Base-by-base conservation (phyloP, 2,329 filamentous ascomycete species). In the Arthroderma sp. region DNA sequence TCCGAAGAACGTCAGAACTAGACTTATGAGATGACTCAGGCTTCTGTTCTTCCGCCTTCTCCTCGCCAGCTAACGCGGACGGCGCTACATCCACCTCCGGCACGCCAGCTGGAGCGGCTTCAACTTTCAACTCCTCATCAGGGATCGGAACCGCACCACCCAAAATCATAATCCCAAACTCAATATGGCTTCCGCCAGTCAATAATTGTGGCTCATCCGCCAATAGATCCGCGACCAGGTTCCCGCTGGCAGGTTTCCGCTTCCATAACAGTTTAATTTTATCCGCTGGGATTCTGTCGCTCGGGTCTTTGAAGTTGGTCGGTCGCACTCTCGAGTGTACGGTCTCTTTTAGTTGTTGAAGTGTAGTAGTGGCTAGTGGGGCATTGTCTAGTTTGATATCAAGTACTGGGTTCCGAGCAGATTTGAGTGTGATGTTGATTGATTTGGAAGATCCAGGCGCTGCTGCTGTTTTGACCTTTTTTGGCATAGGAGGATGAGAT, bases 91-190 rank as follows among this genome's bases (percentile, higher is more conserved):
- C 32, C 34, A 42, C 30, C 15, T 37, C 30, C 7, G 29, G 3
- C 5, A 6, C 43, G 7, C 15, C 6, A 7, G 38, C 5, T 6
- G 38, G 29, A 42, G 28, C 67, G 0, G 67, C 69, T 33, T 69
- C 54, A 7, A 56, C 55, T 34, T 55, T 53, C 0, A 63, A 55
- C 11, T 42, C 50, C 44, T 47, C 49, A 40, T 38, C 40, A 10
- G 46, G 38, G 1, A 67, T 54, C n/a, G 64, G 61, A 27, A 67
- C 65, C 22, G 72, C 77, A 9, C 85, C 87, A 3, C 83, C 84
- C 59, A 94, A 78, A 15, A 95, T 73, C 87, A 96, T 96, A 45
- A 95, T 75, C 1, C 78, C 78, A 50, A 96, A 80, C 61, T 94
- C 87, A 0, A 89, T 70, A 22, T 64, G 62, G 45, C 61, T 64